These are phyloP conservation scores for Alternaria burnsii DNA, from an alignment of 2,329 filamentous ascomycete genomes.

Conservation along the genomic window DNA sequence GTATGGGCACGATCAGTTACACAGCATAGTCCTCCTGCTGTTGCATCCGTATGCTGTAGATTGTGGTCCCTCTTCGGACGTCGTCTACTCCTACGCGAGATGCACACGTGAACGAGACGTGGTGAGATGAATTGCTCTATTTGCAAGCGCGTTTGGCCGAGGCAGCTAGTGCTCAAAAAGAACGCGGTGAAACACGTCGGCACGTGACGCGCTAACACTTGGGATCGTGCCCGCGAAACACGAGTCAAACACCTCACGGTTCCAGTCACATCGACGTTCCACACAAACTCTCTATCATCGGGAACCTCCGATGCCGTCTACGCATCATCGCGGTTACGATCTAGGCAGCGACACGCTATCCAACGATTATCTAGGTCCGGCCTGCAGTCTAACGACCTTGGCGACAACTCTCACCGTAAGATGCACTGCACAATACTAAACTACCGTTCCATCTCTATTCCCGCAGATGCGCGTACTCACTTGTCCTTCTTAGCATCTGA, in stretches of 20 bases:
- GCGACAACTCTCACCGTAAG: slow-evolving; percentile 38
- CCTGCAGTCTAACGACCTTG: slow-evolving; percentile 25
- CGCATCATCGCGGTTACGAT: slow-evolving; percentile 19
- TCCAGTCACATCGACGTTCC: background rate
- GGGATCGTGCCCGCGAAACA: slow-evolving; percentile 6
- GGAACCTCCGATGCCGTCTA: slow-evolving; percentile 3
- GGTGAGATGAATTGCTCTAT: background rate
- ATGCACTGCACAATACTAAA: slow-evolving; percentile 33
- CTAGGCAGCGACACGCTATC: slow-evolving; percentile 37
- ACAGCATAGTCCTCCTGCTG: background rate
- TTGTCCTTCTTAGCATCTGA: slow-evolving; percentile 32
- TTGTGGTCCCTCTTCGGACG: background rate
- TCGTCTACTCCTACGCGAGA: background rate
- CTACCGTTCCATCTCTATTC: slow-evolving; percentile 17
- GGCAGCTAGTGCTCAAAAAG: background rate
- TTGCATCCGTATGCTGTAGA: background rate
- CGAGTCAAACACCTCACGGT: slow-evolving; percentile 2
- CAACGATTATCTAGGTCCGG: slow-evolving; percentile 15
- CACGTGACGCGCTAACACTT: slow-evolving; percentile 22
- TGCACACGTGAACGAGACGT: background rate
- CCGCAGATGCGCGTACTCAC: slow-evolving; percentile 22
- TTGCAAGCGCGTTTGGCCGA: background rate
- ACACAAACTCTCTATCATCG: slow-evolving; percentile 10
- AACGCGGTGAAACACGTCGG: slow-evolving; percentile 11
- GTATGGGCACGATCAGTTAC: background rate